Base-by-base conservation (phyloP, 176 grass and related monocot species). In the Musa acuminata region DNA sequence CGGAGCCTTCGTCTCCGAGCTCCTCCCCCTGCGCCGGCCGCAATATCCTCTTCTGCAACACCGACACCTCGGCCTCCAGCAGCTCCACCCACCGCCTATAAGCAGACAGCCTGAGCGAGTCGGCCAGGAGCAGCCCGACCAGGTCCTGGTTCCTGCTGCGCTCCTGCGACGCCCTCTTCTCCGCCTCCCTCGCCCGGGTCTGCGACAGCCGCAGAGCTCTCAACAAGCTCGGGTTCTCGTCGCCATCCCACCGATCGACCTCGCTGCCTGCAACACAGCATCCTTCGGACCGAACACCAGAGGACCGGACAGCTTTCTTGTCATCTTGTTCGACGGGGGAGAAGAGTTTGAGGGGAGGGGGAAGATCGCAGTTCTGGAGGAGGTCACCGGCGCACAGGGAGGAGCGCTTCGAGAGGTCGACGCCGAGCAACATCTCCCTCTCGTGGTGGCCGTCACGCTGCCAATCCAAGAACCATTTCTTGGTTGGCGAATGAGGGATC, bases 331-430 rank as follows among this genome's bases (percentile, higher is more conserved):
- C 77, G 2, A 14, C 27, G 0, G 77, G 95, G 12, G 90, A 87
- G 80, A 91, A 99, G 88, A 94, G 75, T 63, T 91, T 94, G 69
- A 87, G 59, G 0, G 95, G 95, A 79, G 90, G 86, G 20, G 95
- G 95, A 17, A 99, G 80, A 78, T 97, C 90, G 77, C 95, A 99
- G 75, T 99, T 99, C 77, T 94, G 94, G 63, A 97, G 82, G 84
- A 97, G 83, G 80, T 91, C 84, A 70, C 83, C 72, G 48, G 72
- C 49, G 43, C 67, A 1, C 17, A n/a, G 57, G 49, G 59, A 66
- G 11, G 79, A 48, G 2, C 82, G 73, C 49, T 49, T 53, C 69
- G 78, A 81, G 25, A 84, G 53, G 11, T 75, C 86, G 52, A 84
- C 75, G 9, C 78, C 81, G 19, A 78, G 8, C 80, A 86, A 51